Conservation (phyloP, 495 filamentous ascomycete genomes). For the Penicillium simplicissimum region DNA sequence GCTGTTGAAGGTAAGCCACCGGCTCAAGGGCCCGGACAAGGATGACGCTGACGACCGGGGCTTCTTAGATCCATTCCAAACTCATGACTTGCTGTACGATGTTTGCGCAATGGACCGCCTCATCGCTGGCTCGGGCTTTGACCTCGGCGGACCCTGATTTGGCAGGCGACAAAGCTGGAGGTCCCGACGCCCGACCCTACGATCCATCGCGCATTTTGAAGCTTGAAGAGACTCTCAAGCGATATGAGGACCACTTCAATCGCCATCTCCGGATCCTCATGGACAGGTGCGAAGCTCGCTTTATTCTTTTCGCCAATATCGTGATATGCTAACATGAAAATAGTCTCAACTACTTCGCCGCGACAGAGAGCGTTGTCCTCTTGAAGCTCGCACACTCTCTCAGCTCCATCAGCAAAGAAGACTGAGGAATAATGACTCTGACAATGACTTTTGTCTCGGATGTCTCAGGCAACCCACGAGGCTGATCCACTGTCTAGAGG, state of each 20-base stretch:
- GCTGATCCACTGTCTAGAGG: background rate
- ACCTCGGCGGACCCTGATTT: slow-evolving; percentile 76
- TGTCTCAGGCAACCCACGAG: background rate
- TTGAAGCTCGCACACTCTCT: slow-evolving; percentile 66
- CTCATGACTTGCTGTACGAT: slow-evolving; percentile 88
- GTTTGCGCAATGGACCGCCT: slow-evolving; percentile 83
- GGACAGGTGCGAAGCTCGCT: slow-evolving; percentile 58
- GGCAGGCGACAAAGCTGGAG: slow-evolving; percentile 42
- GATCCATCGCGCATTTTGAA: slow-evolving; percentile 71
- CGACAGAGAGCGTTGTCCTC: slow-evolving; percentile 94
- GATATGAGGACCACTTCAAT: slow-evolving; percentile 91
- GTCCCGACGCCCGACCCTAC: slow-evolving; percentile 40
- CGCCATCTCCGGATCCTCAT: slow-evolving; percentile 87
- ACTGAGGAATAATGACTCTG: slow-evolving; percentile 29
- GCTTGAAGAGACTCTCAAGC: slow-evolving; percentile 77
- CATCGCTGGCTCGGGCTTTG: slow-evolving; percentile 72
- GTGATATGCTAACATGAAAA: slow-evolving; percentile 5
- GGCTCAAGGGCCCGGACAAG: background rate
- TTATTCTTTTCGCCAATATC: background rate
- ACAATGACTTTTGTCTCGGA: background rate
- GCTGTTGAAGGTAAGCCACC: slow-evolving; percentile 70
- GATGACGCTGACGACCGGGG: background rate
- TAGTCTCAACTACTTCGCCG: slow-evolving; percentile 88
- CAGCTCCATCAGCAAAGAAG: slow-evolving; percentile 45
- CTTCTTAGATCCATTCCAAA: slow-evolving; percentile 84